These are phyloP conservation scores for Oryza australiensis DNA, from an alignment of 176 grass and related monocot species.

Conservation along the genomic window DNA sequence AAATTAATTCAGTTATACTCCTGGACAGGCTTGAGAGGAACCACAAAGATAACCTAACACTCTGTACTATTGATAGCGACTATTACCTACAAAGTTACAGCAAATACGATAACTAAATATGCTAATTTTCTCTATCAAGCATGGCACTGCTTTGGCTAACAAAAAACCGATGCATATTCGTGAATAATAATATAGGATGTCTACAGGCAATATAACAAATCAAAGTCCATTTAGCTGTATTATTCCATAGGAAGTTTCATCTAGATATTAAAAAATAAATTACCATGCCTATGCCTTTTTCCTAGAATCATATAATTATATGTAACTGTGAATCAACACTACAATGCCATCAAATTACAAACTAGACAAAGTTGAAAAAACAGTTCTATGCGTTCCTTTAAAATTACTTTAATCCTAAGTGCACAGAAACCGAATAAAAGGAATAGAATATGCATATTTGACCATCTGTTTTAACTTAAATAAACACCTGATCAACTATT, in stretches of 20 bases:
- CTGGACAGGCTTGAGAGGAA: neutral
- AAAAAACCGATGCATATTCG: neutral
- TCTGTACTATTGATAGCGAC: neutral
- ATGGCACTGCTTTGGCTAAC: neutral
- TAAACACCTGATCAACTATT: neutral
- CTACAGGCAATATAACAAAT: neutral
- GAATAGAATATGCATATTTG: neutral
- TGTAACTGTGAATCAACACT: neutral
- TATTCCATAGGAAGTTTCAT: neutral
- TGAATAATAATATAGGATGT: neutral
- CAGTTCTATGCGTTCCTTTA: neutral
- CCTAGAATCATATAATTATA: neutral
- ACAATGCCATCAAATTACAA: neutral
- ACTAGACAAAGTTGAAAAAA: neutral
- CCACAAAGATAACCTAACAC: slow-evolving; percentile 4
- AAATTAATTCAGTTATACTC: neutral
- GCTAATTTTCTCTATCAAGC: neutral
- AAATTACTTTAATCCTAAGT: neutral
- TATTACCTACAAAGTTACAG: neutral
- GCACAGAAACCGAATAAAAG: neutral
- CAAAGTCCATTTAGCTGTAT: neutral
- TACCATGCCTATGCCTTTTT: neutral
- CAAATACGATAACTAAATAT: neutral
- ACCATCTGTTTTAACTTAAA: neutral
- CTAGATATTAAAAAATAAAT: neutral